Evolutionary conservation across 140 eudicot genomes (phyloP), one percentile per base, ranked within the genome.

Genomic region (Eryngium alpinum): DNA sequence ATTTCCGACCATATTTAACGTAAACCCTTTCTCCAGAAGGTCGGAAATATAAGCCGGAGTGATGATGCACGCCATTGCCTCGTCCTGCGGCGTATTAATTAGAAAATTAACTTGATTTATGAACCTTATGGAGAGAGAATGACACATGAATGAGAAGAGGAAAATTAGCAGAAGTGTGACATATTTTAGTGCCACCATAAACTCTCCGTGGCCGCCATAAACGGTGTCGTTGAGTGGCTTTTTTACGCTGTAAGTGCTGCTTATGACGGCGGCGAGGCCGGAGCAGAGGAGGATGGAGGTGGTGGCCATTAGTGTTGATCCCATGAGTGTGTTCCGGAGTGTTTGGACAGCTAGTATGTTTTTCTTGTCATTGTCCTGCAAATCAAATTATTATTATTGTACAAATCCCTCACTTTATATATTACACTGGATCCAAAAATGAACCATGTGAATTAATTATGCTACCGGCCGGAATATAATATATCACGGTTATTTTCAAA

Each of bases 281-380:
- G 94, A 86, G 83, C 93, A 87, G 62, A 90, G 90, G 75, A 94
- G 93, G 91, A 94, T 92, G 9, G 98, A 94, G 5, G 97, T 92
- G 0, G 98, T 94, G 78, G 98, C 98, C 97, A 94, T 92, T 10
- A 94, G 75, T 18, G 98, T 94, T 82, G 97, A 88, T 79, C 97
- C 97, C 98, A 94, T 94, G 81, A 94, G 90, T 11, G 98, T 89
- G 94, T 94, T 94, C n/a, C 98, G 84, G 29, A 94, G 89, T 10
- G 98, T 94, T 38, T 94, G 98, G 75, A 94, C 97, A 3, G 98
- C 97, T 69, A 94, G 62, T 19, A 94, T 92, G 85, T 94, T 94
- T 84, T 94, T 94, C 92, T 92, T 94, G 12, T 94, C 98, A 66
- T 94, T 94, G 87, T 94, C 97, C 98, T 94, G 84, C 15, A 67